Percentiles rank a stretch among this genome's conserved stretches.
Evolutionary conservation across 2,329 filamentous ascomycete species (phyloP).

Genomic region (Sordariomycetes sp.): DNA sequence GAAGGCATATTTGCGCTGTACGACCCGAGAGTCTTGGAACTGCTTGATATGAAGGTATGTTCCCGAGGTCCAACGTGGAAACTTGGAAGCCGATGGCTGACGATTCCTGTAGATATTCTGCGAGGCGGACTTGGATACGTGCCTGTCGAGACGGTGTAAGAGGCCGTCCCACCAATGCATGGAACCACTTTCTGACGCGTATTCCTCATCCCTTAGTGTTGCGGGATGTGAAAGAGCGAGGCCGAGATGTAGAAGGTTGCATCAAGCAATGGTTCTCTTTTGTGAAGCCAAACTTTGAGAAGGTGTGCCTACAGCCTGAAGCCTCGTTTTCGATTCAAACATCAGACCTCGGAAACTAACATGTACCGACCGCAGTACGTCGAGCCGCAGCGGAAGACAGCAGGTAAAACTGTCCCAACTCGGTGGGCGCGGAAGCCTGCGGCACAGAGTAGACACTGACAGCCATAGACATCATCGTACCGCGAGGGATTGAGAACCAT

Average conservation of each 20-base stretch:
- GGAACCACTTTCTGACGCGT: not conserved
- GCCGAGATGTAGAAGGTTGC: constrained; percentile 84
- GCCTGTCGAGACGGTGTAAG: constrained; percentile 77
- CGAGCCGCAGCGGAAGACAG: constrained; percentile 79
- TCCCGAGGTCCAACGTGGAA: not conserved
- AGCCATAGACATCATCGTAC: constrained; percentile 73
- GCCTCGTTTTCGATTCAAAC: not conserved
- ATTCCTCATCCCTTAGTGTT: constrained; percentile 43
- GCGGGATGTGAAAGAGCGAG: constrained; percentile 81
- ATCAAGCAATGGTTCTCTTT: constrained; percentile 97
- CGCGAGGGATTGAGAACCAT: constrained; percentile 85
- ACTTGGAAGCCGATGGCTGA: not conserved
- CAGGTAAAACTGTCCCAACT: constrained; percentile 40
- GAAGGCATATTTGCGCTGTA: constrained; percentile 95
- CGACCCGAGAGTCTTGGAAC: constrained; percentile 71
- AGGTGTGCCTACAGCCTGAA: constrained; percentile 25
- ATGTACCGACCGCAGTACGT: constrained; percentile 50
- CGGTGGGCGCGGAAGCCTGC: not conserved
- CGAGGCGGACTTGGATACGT: constrained; percentile 90
- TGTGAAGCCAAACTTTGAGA: constrained; percentile 94
- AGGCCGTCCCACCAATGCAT: constrained; percentile 3
- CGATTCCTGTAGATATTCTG: constrained; percentile 63
- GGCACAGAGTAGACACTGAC: not conserved
- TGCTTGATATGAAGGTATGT: constrained; percentile 79
- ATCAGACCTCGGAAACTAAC: not conserved